A percentile compares a stretch with the other conserved stretches of the same genome.
phyloP scores from a whole-genome alignment of 2,329 filamentous ascomycete genomes.

The Neoarthrinium moseri region DNA sequence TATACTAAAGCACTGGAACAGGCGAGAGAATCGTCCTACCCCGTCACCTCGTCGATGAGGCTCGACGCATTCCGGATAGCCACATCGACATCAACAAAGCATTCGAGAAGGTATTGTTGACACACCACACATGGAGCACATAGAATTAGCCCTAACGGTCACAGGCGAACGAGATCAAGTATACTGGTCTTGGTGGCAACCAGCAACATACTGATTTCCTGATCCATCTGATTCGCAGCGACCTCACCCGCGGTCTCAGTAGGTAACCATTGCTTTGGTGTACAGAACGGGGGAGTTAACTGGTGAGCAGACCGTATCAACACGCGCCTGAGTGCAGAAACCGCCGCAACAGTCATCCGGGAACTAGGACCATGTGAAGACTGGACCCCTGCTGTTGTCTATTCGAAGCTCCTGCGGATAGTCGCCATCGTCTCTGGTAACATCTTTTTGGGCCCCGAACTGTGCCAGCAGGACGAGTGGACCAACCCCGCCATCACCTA shows the following conservation, averaged over 20 bases:
- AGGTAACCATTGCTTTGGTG: slow-evolving; percentile 1
- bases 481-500: slow-evolving; percentile 47
- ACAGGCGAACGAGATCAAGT: slow-evolving; percentile 16
- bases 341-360: slow-evolving; percentile 27
- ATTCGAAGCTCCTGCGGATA: slow-evolving; percentile 39
- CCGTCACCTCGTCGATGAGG: slow-evolving; percentile 23
- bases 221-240: slow-evolving; percentile 17
- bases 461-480: slow-evolving; percentile 43
- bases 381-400: slow-evolving; percentile 40
- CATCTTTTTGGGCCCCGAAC: slow-evolving; percentile 46
- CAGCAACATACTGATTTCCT: slow-evolving; percentile 15
- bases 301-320: slow-evolving; percentile 29
- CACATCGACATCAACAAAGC: slow-evolving; percentile 21
- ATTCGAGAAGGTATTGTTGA: neutral
- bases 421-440: slow-evolving; percentile 45
- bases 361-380: slow-evolving; percentile 35
- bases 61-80: slow-evolving; percentile 24
- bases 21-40: slow-evolving; percentile 29
- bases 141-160: slow-evolving; percentile 1
- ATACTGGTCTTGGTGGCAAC: slow-evolving; percentile 12
- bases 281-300: neutral
- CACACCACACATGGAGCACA: neutral
- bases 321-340: slow-evolving; percentile 36
- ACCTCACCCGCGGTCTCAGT: slow-evolving; percentile 22
- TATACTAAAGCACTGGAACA: slow-evolving; percentile 1